Conservation (phyloP, 306 rosid species). For the Inga oerstediana region DNA sequence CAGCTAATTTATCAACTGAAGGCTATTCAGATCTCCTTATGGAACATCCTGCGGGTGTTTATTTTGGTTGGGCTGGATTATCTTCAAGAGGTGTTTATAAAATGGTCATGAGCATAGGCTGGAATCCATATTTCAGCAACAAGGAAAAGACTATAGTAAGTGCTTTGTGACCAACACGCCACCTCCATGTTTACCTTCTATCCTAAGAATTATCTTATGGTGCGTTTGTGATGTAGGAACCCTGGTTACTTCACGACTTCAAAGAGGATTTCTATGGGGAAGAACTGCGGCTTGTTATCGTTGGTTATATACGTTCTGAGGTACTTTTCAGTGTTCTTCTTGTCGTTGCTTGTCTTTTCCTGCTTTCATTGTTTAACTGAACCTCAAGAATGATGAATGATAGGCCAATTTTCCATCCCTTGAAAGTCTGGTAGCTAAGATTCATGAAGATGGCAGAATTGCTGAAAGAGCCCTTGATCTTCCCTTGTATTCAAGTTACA, state of each 20-base stretch:
- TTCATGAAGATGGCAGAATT: constrained; percentile 72
- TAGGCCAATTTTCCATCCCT: constrained; percentile 85
- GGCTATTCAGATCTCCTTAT: constrained; percentile 65
- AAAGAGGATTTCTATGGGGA: constrained; percentile 80
- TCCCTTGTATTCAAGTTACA: constrained; percentile 70
- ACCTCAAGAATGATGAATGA: constrained; percentile 26
- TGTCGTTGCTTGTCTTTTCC: not conserved
- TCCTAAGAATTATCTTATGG: constrained; percentile 19
- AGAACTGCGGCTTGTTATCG: constrained; percentile 78
- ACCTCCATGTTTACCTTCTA: constrained; percentile 23
- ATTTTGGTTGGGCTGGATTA: constrained; percentile 95
- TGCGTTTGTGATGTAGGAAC: constrained; percentile 62
- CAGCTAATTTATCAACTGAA: constrained; percentile 85
- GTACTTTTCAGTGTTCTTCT: constrained; percentile 41
- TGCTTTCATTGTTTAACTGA: constrained; percentile 34
- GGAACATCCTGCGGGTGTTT: constrained; percentile 85
- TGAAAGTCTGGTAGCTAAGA: constrained; percentile 75
- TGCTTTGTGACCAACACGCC: constrained; percentile 9
- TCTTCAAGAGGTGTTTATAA: constrained; percentile 69
- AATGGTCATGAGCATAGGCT: constrained; percentile 95
- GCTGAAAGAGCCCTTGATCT: constrained; percentile 89
- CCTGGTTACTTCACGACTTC: constrained; percentile 92
- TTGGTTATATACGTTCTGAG: constrained; percentile 93
- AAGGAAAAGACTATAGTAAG: constrained; percentile 88
- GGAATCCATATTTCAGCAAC: constrained; percentile 92